A percentile compares a stretch with the other conserved stretches of the same genome.
Conservation (phyloP, 768 basidiomycete genomes). For the Phallus indusiatus region DNA sequence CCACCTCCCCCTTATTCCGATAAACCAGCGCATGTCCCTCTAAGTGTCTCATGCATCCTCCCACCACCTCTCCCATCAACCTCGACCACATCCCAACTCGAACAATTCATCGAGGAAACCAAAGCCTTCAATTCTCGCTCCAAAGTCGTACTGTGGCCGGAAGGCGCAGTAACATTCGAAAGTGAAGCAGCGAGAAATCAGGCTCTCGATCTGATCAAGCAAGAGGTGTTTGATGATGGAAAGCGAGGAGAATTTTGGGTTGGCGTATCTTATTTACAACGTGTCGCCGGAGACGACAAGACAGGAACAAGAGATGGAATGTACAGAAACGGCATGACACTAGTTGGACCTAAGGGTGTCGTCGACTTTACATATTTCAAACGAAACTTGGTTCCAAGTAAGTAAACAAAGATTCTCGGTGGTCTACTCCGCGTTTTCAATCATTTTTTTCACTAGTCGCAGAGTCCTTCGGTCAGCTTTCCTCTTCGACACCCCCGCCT, state of each 20-base stretch:
- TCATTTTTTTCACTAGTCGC: constrained; percentile 40
- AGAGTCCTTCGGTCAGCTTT: constrained; percentile 61
- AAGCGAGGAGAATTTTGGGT: constrained; percentile 32
- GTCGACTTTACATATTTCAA: constrained; percentile 55
- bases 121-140: constrained; percentile 33
- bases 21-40: constrained; percentile 35
- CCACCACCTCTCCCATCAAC: constrained; percentile 38
- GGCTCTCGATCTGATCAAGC: constrained; percentile 38
- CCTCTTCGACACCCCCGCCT: constrained; percentile 31
- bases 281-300: constrained; percentile 26
- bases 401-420: constrained; percentile 25
- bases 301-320: constrained; percentile 27
- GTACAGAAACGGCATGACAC: constrained; percentile 53
- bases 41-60: constrained; percentile 59
- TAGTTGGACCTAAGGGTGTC: constrained; percentile 36
- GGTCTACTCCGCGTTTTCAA: constrained; percentile 5
- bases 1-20: constrained; percentile 29
- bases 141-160: constrained; percentile 68
- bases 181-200: constrained; percentile 36
- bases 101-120: constrained; percentile 57
- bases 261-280: constrained; percentile 68
- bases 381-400: constrained; percentile 68
- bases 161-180: constrained; percentile 63
- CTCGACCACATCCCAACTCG: constrained; percentile 33
- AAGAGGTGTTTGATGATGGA: constrained; percentile 15